Percentiles rank a stretch among this genome's conserved stretches.
These are phyloP conservation scores for Komagataella mondaviorum DNA, from an alignment of 805 yeast species.

Conservation along the genomic window DNA sequence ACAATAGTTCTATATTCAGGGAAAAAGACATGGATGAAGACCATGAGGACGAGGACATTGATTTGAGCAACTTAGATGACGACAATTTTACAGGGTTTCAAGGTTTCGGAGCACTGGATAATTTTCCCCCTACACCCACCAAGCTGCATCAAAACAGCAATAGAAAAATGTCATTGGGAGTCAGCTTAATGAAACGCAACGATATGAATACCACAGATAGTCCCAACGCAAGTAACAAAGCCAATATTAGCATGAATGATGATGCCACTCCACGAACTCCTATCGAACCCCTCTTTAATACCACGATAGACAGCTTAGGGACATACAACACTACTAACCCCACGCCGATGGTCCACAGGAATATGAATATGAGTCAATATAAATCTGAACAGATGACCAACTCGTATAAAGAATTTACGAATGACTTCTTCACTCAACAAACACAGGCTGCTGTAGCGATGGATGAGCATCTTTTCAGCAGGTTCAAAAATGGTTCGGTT, in stretches of 20 bases:
- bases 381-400: not conserved
- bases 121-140: constrained; percentile 31
- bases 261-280: constrained; percentile 15
- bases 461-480: constrained; percentile 31
- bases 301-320: not conserved
- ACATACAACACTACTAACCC: not conserved
- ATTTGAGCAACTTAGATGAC: constrained; percentile 12
- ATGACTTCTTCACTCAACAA: not conserved
- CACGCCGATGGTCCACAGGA: not conserved
- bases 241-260: not conserved
- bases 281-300: constrained; percentile 10
- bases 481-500: constrained; percentile 52
- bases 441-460: constrained; percentile 7
- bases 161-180: not conserved
- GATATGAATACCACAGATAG: not conserved
- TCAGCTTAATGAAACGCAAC: not conserved
- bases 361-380: not conserved
- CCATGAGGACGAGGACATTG: constrained; percentile 12
- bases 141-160: constrained; percentile 8
- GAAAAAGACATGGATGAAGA: constrained; percentile 6
- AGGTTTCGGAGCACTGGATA: constrained; percentile 9
- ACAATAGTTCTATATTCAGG: constrained; percentile 15
- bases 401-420: not conserved
- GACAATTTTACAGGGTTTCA: constrained; percentile 14
- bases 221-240: not conserved